Base-by-base conservation (phyloP, 495 filamentous ascomycete genomes). In the Aspergillus panamensis region DNA sequence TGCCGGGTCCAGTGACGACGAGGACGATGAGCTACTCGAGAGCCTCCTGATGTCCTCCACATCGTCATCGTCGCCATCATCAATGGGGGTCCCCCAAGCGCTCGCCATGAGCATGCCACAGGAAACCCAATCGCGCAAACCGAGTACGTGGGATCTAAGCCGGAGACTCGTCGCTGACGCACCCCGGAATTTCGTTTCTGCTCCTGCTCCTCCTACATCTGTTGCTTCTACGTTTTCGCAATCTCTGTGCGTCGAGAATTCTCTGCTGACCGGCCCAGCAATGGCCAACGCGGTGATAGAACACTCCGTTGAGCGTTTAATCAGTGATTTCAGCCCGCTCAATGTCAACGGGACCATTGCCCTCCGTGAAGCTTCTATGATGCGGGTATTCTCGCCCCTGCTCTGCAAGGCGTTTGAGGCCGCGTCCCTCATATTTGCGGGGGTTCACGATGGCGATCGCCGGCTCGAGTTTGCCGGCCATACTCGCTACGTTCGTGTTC, bases 361-460 rank as follows among this genome's bases (percentile, higher is more conserved):
- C 9, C 53, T 69, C 35, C 66, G 64, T 3, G 53, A 62, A 19
- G 66, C 66, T 9, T 58, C 59, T 1, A 48, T 56, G 9, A 66
- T 60, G 60, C 61, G 66, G 14, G 57, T 69, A 8, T 59, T 63
- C 25, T 69, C 66, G 6, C 66, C 66, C 1, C 55, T 69, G 1
- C 54, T 69, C 7, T 58, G 49, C 16, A 64, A 53, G 17, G 66
- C 63, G 1, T 66, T 69, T 32, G 66, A 66, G 31, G 66, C 66
- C 16, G 62, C 64, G 1, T 62, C 66, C 1, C 49, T 69, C 10
- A 66, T 62, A 5, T 64, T 69, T 57, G 59, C 58, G 43, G 66
- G 66, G 7, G 51, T 55, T 30, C 62, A 51, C n/a, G 56, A 66
- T 16, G 45, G 51, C 14, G 60, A 66, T 47, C 59, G 40, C 9